Conservation (phyloP, 2,329 filamentous ascomycete species). For the Cyanodermella asteris region DNA sequence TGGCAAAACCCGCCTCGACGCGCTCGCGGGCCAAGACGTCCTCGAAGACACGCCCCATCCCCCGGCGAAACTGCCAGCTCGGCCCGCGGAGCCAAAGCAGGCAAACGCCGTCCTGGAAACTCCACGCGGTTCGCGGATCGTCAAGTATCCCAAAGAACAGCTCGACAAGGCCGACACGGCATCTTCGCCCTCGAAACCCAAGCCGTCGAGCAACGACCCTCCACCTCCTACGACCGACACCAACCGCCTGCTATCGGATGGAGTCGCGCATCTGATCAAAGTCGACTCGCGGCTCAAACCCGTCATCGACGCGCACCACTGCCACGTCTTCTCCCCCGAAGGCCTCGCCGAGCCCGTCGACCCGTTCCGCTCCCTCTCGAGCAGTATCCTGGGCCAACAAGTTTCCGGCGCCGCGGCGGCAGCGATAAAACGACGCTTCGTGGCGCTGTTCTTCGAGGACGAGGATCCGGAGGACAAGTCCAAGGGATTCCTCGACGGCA, state of each 20-base stretch:
- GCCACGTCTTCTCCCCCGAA: constrained; percentile 57
- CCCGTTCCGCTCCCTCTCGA: constrained; percentile 64
- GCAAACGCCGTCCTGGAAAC: constrained; percentile 28
- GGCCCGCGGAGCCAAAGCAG: constrained; percentile 24
- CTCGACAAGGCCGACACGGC: constrained; percentile 17
- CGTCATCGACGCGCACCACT: constrained; percentile 53
- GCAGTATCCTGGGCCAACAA: constrained; percentile 88
- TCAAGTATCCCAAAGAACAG: constrained; percentile 23
- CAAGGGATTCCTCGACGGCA: constrained; percentile 5
- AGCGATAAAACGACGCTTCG: constrained; percentile 71
- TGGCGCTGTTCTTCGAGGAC: constrained; percentile 41
- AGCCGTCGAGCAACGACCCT: constrained; percentile 18
- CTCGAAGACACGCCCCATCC: too few species aligned
- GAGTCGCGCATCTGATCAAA: constrained; percentile 49
- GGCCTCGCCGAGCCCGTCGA: constrained; percentile 71
- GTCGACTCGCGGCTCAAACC: constrained; percentile 51
- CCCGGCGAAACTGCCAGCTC: constrained; percentile 17
- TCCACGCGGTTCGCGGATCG: constrained; percentile 21
- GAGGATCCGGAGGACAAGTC: constrained; percentile 5
- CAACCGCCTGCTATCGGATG: constrained; percentile 50
- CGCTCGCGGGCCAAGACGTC: too few species aligned
- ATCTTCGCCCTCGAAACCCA: too few species aligned
- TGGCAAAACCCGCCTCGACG: too few species aligned
- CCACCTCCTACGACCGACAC: constrained; percentile 35
- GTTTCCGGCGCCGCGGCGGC: constrained; percentile 81